These are phyloP conservation scores for Penicillium sp. DNA, from an alignment of 2,329 filamentous ascomycete genomes.

Conservation along the genomic window DNA sequence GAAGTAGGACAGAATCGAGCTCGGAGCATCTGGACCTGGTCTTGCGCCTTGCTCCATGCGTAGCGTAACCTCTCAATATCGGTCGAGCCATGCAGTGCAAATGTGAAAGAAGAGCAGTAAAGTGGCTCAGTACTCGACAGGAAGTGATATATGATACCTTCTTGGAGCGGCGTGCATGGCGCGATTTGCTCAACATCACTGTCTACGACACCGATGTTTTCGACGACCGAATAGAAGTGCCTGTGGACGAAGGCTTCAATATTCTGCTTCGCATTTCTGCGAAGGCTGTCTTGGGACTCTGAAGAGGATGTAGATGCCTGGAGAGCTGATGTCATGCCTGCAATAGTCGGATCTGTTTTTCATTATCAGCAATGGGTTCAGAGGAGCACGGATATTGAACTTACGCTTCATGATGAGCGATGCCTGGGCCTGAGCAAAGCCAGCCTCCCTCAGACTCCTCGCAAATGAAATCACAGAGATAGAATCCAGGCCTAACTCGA, in stretches of 20 bases:
- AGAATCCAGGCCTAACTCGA: slow-evolving; percentile 85
- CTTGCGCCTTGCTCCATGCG: slow-evolving; percentile 62
- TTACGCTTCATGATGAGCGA: slow-evolving; percentile 67
- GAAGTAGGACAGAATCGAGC: slow-evolving; percentile 71
- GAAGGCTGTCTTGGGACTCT: slow-evolving; percentile 18
- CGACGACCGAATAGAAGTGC: slow-evolving; percentile 57
- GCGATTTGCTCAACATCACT: slow-evolving; percentile 69
- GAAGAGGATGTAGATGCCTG: slow-evolving; percentile 9
- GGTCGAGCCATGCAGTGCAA: slow-evolving; percentile 54
- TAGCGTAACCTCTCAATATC: slow-evolving; percentile 52
- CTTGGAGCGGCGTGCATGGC: slow-evolving; percentile 82
- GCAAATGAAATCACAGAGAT: slow-evolving; percentile 77
- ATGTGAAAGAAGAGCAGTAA: slow-evolving; percentile 78
- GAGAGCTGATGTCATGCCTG: slow-evolving; percentile 40
- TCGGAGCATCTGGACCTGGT: slow-evolving; percentile 65
- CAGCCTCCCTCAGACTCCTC: slow-evolving; percentile 62
- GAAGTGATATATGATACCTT: slow-evolving; percentile 78
- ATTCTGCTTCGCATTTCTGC: slow-evolving; percentile 58
- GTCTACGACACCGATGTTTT: slow-evolving; percentile 53
- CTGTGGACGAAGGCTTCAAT: slow-evolving; percentile 67
- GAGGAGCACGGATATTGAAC: slow-evolving; percentile 31
- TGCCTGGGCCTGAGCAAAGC: slow-evolving; percentile 63
- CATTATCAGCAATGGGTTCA: background rate
- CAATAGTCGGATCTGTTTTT: slow-evolving; percentile 42
- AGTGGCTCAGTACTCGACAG: slow-evolving; percentile 58